These are phyloP conservation scores for Stevia rebaudiana DNA, from an alignment of 140 eudicot species.

Conservation along the genomic window DNA sequence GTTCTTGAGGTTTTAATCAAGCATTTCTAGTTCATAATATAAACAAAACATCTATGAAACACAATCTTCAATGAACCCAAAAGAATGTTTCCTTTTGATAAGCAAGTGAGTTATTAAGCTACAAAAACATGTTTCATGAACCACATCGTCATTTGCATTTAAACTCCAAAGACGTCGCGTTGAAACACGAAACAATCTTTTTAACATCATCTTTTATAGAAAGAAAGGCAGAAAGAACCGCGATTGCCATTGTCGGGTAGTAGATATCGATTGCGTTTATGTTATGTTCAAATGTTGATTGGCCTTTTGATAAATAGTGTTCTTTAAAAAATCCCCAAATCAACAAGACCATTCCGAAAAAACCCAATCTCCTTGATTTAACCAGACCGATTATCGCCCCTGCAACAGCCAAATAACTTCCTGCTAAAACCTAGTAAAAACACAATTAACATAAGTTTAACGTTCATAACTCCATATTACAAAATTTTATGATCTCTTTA, in stretches of 20 bases:
- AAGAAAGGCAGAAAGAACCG: slow-evolving; percentile 47
- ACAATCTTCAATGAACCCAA: neutral
- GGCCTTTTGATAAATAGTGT: slow-evolving; percentile 21
- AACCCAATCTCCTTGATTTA: slow-evolving; percentile 49
- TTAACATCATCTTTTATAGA: slow-evolving; percentile 58
- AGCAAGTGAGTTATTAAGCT: neutral
- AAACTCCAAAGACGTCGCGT: slow-evolving; percentile 31
- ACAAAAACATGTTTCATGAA: neutral
- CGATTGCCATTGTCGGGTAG: slow-evolving; percentile 48
- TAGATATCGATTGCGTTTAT: slow-evolving; percentile 30
- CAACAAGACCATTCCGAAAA: slow-evolving; percentile 58
- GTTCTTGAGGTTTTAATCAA: no score
- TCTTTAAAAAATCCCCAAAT: slow-evolving; percentile 55
- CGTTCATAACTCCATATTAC: neutral
- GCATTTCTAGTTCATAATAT: neutral
- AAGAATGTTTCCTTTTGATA: neutral
- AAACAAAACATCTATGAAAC: neutral
- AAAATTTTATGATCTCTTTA: neutral
- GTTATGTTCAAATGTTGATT: slow-evolving; percentile 11
- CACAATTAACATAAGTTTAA: neutral
- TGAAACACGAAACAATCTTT: slow-evolving; percentile 42
- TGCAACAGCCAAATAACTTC: slow-evolving; percentile 79
- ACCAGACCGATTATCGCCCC: slow-evolving; percentile 58
- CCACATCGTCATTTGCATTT: slow-evolving; percentile 32
- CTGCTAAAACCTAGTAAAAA: slow-evolving; percentile 54